phyloP scores from a whole-genome alignment of 1,284 basidiomycete genomes.

The Microbotryum silenes-acaulis region DNA sequence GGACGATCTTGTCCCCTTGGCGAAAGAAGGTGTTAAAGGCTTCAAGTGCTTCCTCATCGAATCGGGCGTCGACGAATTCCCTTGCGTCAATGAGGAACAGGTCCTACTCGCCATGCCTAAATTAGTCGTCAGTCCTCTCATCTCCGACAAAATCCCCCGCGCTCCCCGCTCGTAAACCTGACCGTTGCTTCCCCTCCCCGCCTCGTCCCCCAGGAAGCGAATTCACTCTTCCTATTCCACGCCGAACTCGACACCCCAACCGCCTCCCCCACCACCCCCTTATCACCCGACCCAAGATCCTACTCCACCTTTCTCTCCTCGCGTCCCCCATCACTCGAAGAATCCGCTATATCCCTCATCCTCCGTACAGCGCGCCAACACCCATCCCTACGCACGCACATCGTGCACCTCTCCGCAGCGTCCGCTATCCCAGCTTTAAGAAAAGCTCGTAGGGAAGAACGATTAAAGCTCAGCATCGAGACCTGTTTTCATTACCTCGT shows the following conservation, averaged over 20 bases:
- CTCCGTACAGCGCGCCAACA: conserved; percentile 54
- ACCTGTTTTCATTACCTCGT: conserved; percentile 92
- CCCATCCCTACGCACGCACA: conserved; percentile 71
- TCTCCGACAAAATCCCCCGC: no score
- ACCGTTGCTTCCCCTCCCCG: no score
- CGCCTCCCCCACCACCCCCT: conserved; percentile 18
- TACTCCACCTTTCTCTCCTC: conserved; percentile 78
- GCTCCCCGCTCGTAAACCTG: no score
- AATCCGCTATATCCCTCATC: conserved; percentile 57
- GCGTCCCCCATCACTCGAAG: conserved; percentile 68
- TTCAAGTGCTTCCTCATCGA: conserved; percentile 95
- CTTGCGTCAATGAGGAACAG: conserved; percentile 66
- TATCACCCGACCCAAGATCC: conserved; percentile 46
- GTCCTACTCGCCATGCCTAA: conserved; percentile 61
- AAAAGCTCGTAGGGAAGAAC: conserved; percentile 53
- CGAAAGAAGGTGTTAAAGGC: conserved; percentile 72
- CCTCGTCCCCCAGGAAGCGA: conserved; percentile 48
- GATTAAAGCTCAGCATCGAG: conserved; percentile 62
- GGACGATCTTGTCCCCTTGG: conserved; percentile 58
- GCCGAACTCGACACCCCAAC: conserved; percentile 52
- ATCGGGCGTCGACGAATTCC: conserved; percentile 91
- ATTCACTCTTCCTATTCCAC: conserved; percentile 74
- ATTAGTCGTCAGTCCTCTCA: conserved; percentile 52
- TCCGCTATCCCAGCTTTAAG: conserved; percentile 66
- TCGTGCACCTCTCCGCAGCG: conserved; percentile 83